Conservation (phyloP, 805 yeast genomes). For the Blastobotrys attinorum region DNA sequence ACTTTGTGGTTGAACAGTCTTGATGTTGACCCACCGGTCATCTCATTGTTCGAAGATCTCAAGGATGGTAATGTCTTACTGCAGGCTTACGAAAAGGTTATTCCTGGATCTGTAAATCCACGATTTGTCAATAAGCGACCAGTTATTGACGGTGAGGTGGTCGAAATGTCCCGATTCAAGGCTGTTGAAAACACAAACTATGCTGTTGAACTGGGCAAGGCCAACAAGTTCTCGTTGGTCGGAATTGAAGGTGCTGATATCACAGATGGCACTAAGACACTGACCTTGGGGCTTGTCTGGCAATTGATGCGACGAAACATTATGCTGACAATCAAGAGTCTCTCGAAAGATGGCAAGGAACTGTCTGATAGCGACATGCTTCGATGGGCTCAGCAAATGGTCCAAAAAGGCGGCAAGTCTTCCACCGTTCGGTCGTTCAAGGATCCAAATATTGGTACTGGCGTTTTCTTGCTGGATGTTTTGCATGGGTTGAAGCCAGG, state of each 20-base stretch:
- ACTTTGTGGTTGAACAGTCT: slow-evolving; percentile 95
- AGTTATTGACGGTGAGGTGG: slow-evolving; percentile 26
- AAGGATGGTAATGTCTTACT: slow-evolving; percentile 84
- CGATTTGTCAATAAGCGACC: slow-evolving; percentile 81
- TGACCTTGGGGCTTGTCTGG: slow-evolving; percentile 93
- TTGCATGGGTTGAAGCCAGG: slow-evolving; percentile 94
- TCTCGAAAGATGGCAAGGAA: slow-evolving; percentile 67
- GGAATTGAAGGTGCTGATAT: slow-evolving; percentile 98
- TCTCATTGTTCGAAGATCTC: slow-evolving; percentile 84
- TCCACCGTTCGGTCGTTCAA: slow-evolving; percentile 73
- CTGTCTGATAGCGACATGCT: slow-evolving; percentile 79
- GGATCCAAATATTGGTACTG: slow-evolving; percentile 69
- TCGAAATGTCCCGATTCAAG: slow-evolving; percentile 79
- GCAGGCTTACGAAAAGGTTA: slow-evolving; percentile 91
- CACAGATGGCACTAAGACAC: slow-evolving; percentile 81
- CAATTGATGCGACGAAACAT: slow-evolving; percentile 97
- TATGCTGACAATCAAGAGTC: slow-evolving; percentile 65
- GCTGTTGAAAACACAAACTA: slow-evolving; percentile 97
- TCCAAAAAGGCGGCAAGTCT: slow-evolving; percentile 73
- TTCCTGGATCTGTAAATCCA: slow-evolving; percentile 82
- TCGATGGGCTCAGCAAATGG: slow-evolving; percentile 89
- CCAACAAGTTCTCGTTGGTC: slow-evolving; percentile 84
- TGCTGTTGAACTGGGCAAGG: slow-evolving; percentile 94
- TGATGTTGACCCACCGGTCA: slow-evolving; percentile 93
- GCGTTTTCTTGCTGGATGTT: slow-evolving; percentile 80